A percentile compares a stretch with the other conserved stretches of the same genome.
phyloP scores from a whole-genome alignment of 1,284 basidiomycete genomes.

The Melampsora larici-populina region DNA sequence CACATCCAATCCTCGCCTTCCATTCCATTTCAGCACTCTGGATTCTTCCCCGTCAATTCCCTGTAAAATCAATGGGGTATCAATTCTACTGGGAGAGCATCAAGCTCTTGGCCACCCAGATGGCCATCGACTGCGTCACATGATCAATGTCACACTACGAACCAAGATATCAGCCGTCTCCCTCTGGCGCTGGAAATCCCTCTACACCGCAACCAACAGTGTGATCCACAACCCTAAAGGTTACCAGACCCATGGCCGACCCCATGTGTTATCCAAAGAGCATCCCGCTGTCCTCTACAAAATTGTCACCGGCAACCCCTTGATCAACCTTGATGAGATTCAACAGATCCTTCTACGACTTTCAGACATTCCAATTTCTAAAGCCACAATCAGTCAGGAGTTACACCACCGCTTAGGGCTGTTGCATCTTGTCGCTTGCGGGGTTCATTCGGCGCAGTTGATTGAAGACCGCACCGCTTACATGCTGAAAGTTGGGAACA shows the following conservation, averaged over 20 bases:
- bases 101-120: conserved; percentile 3
- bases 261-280: background rate
- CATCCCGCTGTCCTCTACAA: background rate
- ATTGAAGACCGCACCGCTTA: background rate
- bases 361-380: background rate
- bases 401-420: background rate
- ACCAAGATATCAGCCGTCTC: background rate
- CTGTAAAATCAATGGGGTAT: too few species aligned
- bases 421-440: background rate
- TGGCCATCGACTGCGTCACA: background rate
- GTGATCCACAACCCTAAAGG: background rate
- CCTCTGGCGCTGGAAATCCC: background rate
- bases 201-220: background rate
- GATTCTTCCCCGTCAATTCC: too few species aligned
- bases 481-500: too few species aligned
- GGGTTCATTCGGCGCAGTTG: background rate
- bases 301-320: background rate
- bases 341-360: background rate
- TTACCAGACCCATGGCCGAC: background rate
- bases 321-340: background rate
- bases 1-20: too few species aligned
- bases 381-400: background rate
- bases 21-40: too few species aligned
- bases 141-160: background rate
- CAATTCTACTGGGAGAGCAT: background rate